Evolutionary conservation across 2,329 filamentous ascomycete genomes (phyloP), one percentile per base, ranked within the genome.

Genomic region (Onygenales sp.): DNA sequence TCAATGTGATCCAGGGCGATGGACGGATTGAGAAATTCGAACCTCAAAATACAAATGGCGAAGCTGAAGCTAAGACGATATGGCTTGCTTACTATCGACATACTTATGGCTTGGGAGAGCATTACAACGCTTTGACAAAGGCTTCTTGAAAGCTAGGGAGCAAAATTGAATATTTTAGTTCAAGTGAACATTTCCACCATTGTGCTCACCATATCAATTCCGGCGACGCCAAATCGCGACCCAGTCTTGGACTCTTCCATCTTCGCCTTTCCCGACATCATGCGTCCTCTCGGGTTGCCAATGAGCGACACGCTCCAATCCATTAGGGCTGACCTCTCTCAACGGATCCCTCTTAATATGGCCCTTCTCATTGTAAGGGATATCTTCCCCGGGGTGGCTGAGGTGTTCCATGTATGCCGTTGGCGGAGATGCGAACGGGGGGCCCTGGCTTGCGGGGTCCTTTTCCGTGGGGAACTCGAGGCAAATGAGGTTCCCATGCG

Each of bases 61-160:
- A 66, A n/a, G 64, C 74, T 50, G 75, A 72, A 21, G 67, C 69
- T 51, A 75, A 72, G 59, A 80, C 80, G 61, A 81, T 81, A 60
- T 97, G 93, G 92, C 69, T 98, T 69, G 92, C 90, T 38, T 98
- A 97, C 70, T 97, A 97, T 71, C 80, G 87, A 63, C 90, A 96
- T 73, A 89, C 88, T 48, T 97, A 94, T 69, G 92, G 92, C 1
- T 75, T 98, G 49, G 93, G 93, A 10, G 93, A 97, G 74, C 93
- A 98, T 72, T 98, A 98, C 72, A 98, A 98, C 68, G 95, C 91
- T 51, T 71, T 98, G 66, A 71, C 81, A 61, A 80, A 75, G 64
- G 66, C 66, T 48, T 54, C 58, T 38, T 67, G 62, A 62, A 51
- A 45, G 53, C 39, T 21, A n/a, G 33, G 39, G 33, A n/a, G n/a